Percentiles rank a stretch among this genome's conserved stretches.
phyloP scores from a whole-genome alignment of 2,329 filamentous ascomycete genomes.

The Colletotrichum cuscutae region DNA sequence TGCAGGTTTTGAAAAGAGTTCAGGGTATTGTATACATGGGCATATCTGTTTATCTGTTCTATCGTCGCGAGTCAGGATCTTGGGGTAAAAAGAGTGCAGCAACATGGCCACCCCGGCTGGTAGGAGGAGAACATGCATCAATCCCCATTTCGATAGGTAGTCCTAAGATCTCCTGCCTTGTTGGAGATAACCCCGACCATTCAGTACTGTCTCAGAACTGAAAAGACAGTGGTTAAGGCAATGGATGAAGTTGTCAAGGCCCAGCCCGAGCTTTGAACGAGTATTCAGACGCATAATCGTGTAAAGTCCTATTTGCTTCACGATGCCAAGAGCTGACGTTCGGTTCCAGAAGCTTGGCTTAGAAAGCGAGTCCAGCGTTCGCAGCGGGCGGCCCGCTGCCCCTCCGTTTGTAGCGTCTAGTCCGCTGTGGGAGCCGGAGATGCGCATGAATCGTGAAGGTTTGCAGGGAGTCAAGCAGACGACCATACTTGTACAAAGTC shows the following conservation, averaged over 20 bases:
- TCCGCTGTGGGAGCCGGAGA: slow-evolving; percentile 7
- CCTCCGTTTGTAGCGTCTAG: background rate
- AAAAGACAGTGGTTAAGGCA: background rate
- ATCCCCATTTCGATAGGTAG: slow-evolving; percentile 3
- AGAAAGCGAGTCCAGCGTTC: background rate
- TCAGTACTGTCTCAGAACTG: background rate
- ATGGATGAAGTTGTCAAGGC: background rate
- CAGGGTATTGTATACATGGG: background rate
- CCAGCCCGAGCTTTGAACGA: background rate
- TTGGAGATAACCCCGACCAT: background rate
- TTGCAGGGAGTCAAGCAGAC: background rate
- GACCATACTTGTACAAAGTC: background rate
- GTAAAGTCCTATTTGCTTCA: background rate
- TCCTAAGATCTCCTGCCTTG: background rate
- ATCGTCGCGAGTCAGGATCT: slow-evolving; percentile 24
- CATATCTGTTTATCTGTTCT: slow-evolving; percentile 7
- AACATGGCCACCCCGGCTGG: slow-evolving; percentile 19
- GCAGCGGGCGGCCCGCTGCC: background rate
- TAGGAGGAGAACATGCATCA: background rate
- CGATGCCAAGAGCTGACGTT: background rate
- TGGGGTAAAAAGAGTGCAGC: background rate
- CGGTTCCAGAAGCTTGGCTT: background rate
- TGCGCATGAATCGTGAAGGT: slow-evolving; percentile 23
- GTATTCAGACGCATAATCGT: background rate
- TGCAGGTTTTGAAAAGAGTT: background rate